phyloP scores from a whole-genome alignment of 2,329 filamentous ascomycete species.

The Pestalotiopsis sp. region DNA sequence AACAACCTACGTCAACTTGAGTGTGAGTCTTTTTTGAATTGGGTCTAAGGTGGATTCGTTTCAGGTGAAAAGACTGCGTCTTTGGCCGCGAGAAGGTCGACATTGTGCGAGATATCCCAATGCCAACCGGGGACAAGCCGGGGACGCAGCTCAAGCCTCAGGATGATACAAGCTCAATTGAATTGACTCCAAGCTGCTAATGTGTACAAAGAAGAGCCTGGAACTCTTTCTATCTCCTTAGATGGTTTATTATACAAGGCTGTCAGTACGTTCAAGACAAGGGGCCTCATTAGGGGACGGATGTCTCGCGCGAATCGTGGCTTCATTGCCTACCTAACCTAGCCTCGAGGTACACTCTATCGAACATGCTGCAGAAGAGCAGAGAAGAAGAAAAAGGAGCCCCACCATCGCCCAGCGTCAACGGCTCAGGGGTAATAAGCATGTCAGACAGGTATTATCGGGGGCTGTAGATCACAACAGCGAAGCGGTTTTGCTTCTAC shows the following conservation, averaged over 20 bases:
- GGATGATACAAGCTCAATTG: not conserved
- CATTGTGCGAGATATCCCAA: not conserved
- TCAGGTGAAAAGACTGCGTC: not conserved
- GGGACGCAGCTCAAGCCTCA: not conserved
- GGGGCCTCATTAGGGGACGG: not conserved
- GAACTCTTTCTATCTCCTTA: not conserved
- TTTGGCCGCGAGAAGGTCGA: not conserved
- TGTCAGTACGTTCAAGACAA: not conserved
- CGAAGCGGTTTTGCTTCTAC: not conserved
- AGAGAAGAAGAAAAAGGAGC: not conserved
- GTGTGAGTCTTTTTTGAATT: not conserved
- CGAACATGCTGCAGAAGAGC: no score
- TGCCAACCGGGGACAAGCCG: not conserved
- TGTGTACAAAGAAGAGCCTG: not conserved
- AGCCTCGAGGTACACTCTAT: not conserved
- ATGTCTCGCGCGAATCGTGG: not conserved
- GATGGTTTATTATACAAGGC: not conserved
- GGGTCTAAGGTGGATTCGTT: not conserved
- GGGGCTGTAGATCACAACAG: not conserved
- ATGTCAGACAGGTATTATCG: not conserved
- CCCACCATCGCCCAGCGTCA: not conserved
- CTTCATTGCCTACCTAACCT: not conserved
- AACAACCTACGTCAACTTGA: not conserved
- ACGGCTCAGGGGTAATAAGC: not conserved
- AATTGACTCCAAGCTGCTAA: not conserved